phyloP scores from a whole-genome alignment of 2,329 filamentous ascomycete species.

The Scolecobasidium constrictum region DNA sequence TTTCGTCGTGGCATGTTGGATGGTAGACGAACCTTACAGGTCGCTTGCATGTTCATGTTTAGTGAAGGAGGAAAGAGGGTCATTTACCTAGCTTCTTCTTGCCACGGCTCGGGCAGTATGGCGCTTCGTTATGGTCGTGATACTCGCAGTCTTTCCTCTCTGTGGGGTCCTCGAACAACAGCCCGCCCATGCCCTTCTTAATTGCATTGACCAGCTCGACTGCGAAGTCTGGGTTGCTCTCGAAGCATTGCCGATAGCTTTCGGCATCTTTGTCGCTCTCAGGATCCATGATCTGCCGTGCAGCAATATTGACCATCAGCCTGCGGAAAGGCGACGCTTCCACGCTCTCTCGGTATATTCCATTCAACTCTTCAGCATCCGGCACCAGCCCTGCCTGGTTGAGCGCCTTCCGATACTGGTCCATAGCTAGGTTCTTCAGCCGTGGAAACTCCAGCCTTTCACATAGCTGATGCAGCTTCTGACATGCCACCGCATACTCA shows the following conservation, averaged over 20 bases:
- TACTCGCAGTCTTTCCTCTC: slow-evolving; percentile 33
- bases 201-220: slow-evolving; percentile 44
- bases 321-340: slow-evolving; percentile 35
- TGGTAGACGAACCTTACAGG: neutral
- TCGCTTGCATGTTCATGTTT: no score
- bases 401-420: slow-evolving; percentile 41
- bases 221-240: slow-evolving; percentile 39
- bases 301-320: slow-evolving; percentile 43
- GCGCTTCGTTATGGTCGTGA: slow-evolving; percentile 39
- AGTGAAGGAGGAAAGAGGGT: neutral
- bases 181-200: slow-evolving; percentile 35
- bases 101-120: slow-evolving; percentile 18
- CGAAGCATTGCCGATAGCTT: slow-evolving; percentile 39
- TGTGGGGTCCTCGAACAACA: slow-evolving; percentile 43
- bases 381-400: slow-evolving; percentile 40
- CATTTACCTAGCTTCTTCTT: slow-evolving; percentile 11
- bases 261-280: slow-evolving; percentile 37
- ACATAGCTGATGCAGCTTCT: slow-evolving; percentile 43
- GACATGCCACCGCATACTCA: slow-evolving; percentile 42
- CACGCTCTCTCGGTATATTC: slow-evolving; percentile 39
- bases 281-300: slow-evolving; percentile 46
- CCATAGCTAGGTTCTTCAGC: slow-evolving; percentile 43
- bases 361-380: slow-evolving; percentile 43
- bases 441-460: slow-evolving; percentile 39
- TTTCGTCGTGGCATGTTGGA: neutral